Evolutionary conservation across 129 eudicot genomes (phyloP).

Genomic region (Logfia minima): DNA sequence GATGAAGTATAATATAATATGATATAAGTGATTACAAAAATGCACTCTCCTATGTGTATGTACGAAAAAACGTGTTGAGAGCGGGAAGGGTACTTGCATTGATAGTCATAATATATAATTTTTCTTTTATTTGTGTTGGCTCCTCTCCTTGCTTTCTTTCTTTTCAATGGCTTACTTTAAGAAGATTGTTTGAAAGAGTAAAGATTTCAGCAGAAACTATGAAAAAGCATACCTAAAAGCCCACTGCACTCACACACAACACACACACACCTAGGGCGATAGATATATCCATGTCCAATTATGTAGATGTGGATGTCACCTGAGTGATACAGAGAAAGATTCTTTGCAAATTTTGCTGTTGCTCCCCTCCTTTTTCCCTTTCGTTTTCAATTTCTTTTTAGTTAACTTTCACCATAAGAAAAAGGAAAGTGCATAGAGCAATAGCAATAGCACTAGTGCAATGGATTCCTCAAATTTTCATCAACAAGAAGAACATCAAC

Average conservation of each 20-base stretch:
- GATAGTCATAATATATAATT: no score
- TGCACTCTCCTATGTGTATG: no score
- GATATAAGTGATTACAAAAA: no score
- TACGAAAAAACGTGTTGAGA: no score
- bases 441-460: slow-evolving; percentile 11
- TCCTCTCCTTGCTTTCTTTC: slow-evolving; percentile 35
- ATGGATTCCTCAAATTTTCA: slow-evolving; percentile 75
- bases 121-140: slow-evolving; percentile 11
- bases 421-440: slow-evolving; percentile 15
- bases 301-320: slow-evolving; percentile 52
- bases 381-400: slow-evolving; percentile 24
- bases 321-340: slow-evolving; percentile 31
- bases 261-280: slow-evolving; percentile 18
- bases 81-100: no score
- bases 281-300: slow-evolving; percentile 25
- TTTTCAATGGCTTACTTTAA: slow-evolving; percentile 55
- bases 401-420: background rate
- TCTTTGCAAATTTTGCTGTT: slow-evolving; percentile 28
- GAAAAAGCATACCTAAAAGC: slow-evolving; percentile 47
- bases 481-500: slow-evolving; percentile 43
- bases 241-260: slow-evolving; percentile 7
- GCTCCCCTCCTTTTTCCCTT: slow-evolving; percentile 27
- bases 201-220: slow-evolving; percentile 41
- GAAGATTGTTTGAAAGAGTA: slow-evolving; percentile 56
- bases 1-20: no score